A percentile compares a stretch with the other conserved stretches of the same genome.
Evolutionary conservation across 371 early-diverging fungal genomes (phyloP).

Genomic region (Vairimorpha ceranae): DNA sequence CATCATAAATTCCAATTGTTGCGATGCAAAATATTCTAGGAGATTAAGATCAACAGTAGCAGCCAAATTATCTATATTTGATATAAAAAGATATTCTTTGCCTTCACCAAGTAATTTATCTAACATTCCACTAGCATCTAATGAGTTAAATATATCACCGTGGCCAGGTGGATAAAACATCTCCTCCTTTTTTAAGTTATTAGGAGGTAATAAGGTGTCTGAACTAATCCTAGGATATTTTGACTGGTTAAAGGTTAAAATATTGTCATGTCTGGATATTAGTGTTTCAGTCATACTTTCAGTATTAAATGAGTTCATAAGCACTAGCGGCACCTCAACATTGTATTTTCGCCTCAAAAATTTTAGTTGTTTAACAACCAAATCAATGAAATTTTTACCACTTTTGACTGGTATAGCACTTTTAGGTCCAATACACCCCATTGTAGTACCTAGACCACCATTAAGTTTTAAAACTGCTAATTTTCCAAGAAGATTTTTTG

Average conservation of each 20-base stretch:
- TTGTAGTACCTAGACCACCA: constrained; percentile 96
- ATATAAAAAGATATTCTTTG: constrained; percentile 94
- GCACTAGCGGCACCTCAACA: constrained; percentile 83
- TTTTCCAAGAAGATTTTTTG: constrained; percentile 67
- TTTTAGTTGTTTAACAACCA: constrained; percentile 94
- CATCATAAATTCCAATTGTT: constrained; percentile 88
- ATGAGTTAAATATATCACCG: constrained; percentile 90
- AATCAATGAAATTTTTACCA: constrained; percentile 91
- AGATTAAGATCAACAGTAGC: constrained; percentile 89
- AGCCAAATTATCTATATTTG: constrained; percentile 97
- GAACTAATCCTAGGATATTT: constrained; percentile 85
- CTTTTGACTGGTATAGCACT: constrained; percentile 90
- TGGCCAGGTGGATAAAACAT: constrained; percentile 94
- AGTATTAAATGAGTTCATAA: constrained; percentile 99
- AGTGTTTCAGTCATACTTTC: constrained; percentile 87
- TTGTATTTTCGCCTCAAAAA: constrained; percentile 78
- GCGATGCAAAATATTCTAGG: constrained; percentile 77
- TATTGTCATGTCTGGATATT: constrained; percentile 82
- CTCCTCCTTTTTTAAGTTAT: constrained; percentile 63
- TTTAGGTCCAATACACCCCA: constrained; percentile 99
- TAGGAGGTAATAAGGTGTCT: constrained; percentile 77
- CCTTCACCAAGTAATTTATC: constrained; percentile 86
- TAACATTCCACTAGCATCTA: constrained; percentile 81
- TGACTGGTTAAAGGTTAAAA: constrained; percentile 91
- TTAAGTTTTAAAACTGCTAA: constrained; percentile 95